Percentiles rank a stretch among this genome's conserved stretches.
Evolutionary conservation across 2,329 filamentous ascomycete species (phyloP).

Genomic region (Aspergillus hortae): DNA sequence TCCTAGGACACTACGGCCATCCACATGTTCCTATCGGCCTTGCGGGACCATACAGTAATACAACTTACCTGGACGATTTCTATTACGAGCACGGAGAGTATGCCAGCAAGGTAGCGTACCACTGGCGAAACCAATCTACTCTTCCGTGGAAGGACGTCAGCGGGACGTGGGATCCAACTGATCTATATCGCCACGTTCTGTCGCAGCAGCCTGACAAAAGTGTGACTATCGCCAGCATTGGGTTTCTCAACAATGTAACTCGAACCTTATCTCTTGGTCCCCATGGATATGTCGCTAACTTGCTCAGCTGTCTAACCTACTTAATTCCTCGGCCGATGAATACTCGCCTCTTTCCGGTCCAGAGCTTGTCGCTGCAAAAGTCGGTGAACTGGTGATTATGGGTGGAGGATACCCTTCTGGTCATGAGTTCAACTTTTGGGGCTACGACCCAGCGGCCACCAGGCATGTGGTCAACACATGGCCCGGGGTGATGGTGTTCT

Average conservation of each 20-base stretch:
- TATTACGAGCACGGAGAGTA: too few relatives aligned
- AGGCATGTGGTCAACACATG: constrained; percentile 4
- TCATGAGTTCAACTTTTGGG: constrained; percentile 4
- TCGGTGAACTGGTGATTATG: constrained; percentile 8
- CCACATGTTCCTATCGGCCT: background rate
- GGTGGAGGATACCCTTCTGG: constrained; percentile 7
- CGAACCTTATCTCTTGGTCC: background rate
- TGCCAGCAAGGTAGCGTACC: too few relatives aligned
- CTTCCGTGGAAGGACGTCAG: too few relatives aligned
- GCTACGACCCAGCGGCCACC: background rate
- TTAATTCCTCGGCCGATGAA: background rate
- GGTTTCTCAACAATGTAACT: constrained; percentile 8
- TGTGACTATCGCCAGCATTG: constrained; percentile 8
- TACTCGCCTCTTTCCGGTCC: constrained; percentile 3
- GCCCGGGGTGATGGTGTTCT: constrained; percentile 4
- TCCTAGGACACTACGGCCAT: constrained; percentile 4
- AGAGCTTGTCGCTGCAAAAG: constrained; percentile 2
- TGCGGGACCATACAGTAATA: background rate
- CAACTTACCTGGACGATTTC: constrained; percentile 6
- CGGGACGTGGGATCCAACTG: background rate
- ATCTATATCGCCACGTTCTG: constrained; percentile 2
- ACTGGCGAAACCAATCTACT: too few relatives aligned
- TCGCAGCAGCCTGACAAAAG: background rate
- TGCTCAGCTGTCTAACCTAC: constrained; percentile 1
- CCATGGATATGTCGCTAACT: background rate